Base-by-base conservation (phyloP, 179 eudicot genomes). In the Amaranthus tricolor region DNA sequence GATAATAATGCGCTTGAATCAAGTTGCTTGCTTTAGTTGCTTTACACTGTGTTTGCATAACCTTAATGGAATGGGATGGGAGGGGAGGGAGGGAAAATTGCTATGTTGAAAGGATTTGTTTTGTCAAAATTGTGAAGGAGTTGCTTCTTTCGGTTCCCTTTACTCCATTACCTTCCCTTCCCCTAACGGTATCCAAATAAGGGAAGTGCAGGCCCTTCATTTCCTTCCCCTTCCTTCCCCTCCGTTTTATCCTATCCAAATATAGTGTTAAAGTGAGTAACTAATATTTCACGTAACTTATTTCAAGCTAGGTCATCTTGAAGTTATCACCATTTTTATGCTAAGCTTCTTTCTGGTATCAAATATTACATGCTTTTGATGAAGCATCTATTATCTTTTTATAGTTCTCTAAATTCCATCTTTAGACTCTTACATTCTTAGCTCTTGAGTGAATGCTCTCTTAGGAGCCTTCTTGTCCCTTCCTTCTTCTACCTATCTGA, bases 251-350 rank as follows among this genome's bases (percentile, higher is more conserved):
- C 40, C 40, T 31, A 31, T 31, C 40, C 40, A 31, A 31, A 1
- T 31, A 31, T 31, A 31, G 40, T 31, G 67, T 20, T 55, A 70
- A 43, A 53, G 31, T 45, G 45, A 71, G 62, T 51, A 63, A 63
- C 57, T 73, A 58, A 52, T 62, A 20, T 62, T 14, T 44, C 10
- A 6, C 45, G 4, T 63, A 17, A 20, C 31, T 62, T 16, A 12
- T 52, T 54, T 44, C 64, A 20, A 19, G 31, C 17, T 61, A 68
- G 68, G 50, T 16, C 21, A 16, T 14, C 16, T 40, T 20, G 72
- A 75, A 75, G 66, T 44, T 75, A 65, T 31, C 48, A 57, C 48
- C 40, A 14, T 48, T 43, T 52, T 56, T 24, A 24, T 74, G 73
- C 76, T 62, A 74, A 49, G 44, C 44, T 48, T 14, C 44, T 15